Evolutionary conservation across 768 basidiomycete species (phyloP).

Genomic region (Imleria badia): DNA sequence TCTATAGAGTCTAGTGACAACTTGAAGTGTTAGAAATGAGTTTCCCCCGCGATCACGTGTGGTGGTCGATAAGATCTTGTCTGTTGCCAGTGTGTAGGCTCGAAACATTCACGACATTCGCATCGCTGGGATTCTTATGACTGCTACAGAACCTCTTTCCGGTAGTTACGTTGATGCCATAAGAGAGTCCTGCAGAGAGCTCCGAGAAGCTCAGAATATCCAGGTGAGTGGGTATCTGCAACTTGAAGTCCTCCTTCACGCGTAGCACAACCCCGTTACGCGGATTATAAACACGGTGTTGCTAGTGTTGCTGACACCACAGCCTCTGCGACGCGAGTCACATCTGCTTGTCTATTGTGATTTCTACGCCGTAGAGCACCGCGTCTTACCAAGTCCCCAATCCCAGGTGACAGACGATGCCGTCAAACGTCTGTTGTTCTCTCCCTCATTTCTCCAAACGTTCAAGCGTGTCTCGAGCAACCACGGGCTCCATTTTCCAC

Average conservation of each 20-base stretch:
- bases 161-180: conserved; percentile 50
- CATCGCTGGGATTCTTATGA: conserved; percentile 9
- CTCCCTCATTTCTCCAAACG: conserved; percentile 60
- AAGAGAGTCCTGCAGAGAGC: conserved; percentile 48
- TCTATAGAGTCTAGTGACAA: no score
- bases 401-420: conserved; percentile 54
- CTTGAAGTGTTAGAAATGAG: no score
- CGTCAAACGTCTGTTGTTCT: conserved; percentile 62
- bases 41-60: conserved; percentile 21
- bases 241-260: not conserved
- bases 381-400: conserved; percentile 11
- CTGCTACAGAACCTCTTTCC: conserved; percentile 43
- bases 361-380: not conserved
- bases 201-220: conserved; percentile 50
- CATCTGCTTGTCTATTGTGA: not conserved
- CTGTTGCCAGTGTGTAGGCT: no score
- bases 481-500: conserved; percentile 75
- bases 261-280: conserved; percentile 1
- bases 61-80: conserved; percentile 2
- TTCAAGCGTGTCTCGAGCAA: conserved; percentile 59
- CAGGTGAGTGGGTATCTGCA: conserved; percentile 40
- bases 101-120: no score
- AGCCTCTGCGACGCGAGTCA: not conserved
- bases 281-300: not conserved
- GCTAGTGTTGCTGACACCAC: not conserved